Conservation (phyloP, 163 green algal species). For the Picocystis sp. region DNA sequence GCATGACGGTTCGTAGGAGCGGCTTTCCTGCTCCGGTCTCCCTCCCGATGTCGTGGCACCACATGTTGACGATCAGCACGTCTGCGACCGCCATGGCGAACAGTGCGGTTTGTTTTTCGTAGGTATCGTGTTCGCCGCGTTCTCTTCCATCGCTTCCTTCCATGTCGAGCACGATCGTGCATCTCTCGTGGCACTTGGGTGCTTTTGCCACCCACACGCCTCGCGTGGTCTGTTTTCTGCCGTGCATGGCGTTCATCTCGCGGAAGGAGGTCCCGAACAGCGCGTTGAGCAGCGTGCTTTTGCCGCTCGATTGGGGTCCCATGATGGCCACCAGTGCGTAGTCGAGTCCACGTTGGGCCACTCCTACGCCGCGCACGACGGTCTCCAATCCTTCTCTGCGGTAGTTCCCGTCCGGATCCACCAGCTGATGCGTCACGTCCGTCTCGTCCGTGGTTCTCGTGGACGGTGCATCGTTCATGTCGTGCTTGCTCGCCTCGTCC, state of each 20-base stretch:
- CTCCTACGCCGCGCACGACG: neutral
- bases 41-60: slow-evolving; percentile 86
- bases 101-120: slow-evolving; percentile 90
- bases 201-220: slow-evolving; percentile 55
- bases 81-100: slow-evolving; percentile 89
- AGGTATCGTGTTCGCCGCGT: slow-evolving; percentile 94
- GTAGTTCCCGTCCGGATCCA: too few relatives aligned
- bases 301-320: slow-evolving; percentile 86
- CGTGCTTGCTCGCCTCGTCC: too few relatives aligned
- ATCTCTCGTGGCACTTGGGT: slow-evolving; percentile 4
- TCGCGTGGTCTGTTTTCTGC: slow-evolving; percentile 71
- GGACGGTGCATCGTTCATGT: too few relatives aligned
- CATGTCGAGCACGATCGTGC: slow-evolving; percentile 84
- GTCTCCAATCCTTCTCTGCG: too few relatives aligned
- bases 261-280: slow-evolving; percentile 49
- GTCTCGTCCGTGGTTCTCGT: too few relatives aligned
- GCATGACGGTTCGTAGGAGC: slow-evolving; percentile 93
- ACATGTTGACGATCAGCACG: slow-evolving; percentile 91
- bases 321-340: slow-evolving; percentile 96
- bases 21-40: slow-evolving; percentile 89
- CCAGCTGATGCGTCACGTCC: too few relatives aligned
- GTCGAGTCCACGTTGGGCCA: slow-evolving; percentile 21
- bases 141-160: slow-evolving; percentile 89
- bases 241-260: slow-evolving; percentile 84
- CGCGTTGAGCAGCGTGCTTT: slow-evolving; percentile 90